A percentile compares a stretch with the other conserved stretches of the same genome.
Conservation (phyloP, 2,329 filamentous ascomycete species). For the Ophiognomonia clavigignenti-juglandacearum region DNA sequence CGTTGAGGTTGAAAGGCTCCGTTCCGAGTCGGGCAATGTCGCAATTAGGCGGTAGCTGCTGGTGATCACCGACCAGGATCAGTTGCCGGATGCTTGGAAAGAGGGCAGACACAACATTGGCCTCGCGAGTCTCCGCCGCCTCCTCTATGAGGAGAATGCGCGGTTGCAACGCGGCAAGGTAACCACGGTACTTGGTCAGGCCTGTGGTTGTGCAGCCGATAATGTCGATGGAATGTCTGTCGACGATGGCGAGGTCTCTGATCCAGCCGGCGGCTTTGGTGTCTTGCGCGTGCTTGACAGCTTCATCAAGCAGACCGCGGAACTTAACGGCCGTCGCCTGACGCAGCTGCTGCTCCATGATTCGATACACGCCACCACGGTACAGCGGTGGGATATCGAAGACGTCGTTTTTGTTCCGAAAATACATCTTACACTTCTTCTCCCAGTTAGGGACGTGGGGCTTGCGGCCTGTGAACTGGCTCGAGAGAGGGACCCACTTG, state of each 20-base stretch:
- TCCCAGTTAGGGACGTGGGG: constrained; percentile 18
- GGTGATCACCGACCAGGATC: constrained; percentile 68
- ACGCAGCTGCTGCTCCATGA: constrained; percentile 54
- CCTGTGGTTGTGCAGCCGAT: constrained; percentile 73
- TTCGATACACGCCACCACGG: constrained; percentile 63
- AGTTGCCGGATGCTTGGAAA: constrained; percentile 49
- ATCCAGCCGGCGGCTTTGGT: constrained; percentile 56
- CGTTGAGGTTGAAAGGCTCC: constrained; percentile 60
- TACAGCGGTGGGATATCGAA: constrained; percentile 51
- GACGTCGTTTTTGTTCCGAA: constrained; percentile 40
- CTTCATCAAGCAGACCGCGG: constrained; percentile 42
- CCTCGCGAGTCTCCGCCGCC: constrained; percentile 70
- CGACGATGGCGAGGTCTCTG: constrained; percentile 44
- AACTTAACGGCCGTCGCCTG: constrained; percentile 40
- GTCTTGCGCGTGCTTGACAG: constrained; percentile 43
- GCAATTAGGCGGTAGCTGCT: constrained; percentile 69
- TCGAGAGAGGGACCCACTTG: constrained; percentile 34
- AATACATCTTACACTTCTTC: constrained; percentile 10
- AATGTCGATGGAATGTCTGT: constrained; percentile 37
- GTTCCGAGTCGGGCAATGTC: constrained; percentile 54
- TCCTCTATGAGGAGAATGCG: constrained; percentile 72
- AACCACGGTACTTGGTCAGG: constrained; percentile 70
- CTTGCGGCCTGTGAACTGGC: constrained; percentile 34
- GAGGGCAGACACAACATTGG: constrained; percentile 48
- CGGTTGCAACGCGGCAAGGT: constrained; percentile 63